phyloP scores from a whole-genome alignment of 306 rosid genomes.

The Neltuma alba region DNA sequence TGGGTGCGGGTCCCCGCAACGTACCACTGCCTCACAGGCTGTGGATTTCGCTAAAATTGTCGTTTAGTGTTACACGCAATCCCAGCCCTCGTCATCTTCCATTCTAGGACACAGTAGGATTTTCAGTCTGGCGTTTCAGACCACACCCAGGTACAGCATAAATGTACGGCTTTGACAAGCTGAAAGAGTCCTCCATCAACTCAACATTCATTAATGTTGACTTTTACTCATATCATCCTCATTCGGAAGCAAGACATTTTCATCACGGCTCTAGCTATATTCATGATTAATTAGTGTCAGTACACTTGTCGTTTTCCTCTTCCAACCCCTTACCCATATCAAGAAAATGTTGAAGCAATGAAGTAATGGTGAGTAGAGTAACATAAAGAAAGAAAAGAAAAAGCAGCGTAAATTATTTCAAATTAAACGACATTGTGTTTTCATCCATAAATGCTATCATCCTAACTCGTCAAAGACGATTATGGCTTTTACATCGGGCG shows the following conservation, averaged over 20 bases:
- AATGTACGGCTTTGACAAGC: slow-evolving; percentile 39
- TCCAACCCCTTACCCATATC: not conserved
- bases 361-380: too few species aligned
- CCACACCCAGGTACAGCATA: slow-evolving; percentile 34
- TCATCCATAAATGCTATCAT: not conserved
- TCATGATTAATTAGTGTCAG: not conserved
- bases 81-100: slow-evolving; percentile 18
- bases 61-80: not conserved
- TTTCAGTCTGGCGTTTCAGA: slow-evolving; percentile 28
- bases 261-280: not conserved
- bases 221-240: not conserved
- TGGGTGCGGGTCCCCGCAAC: slow-evolving; percentile 49
- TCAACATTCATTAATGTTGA: not conserved
- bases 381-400: not conserved
- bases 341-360: not conserved
- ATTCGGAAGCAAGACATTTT: not conserved
- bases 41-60: slow-evolving; percentile 36
- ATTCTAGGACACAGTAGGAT: slow-evolving; percentile 12
- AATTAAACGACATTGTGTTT: too few species aligned
- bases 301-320: not conserved
- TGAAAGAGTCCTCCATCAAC: slow-evolving; percentile 3
- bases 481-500: not conserved
- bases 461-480: not conserved
- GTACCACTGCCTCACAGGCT: slow-evolving; percentile 43
- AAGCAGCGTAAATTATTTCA: too few species aligned